Evolutionary conservation across 345 rosid genomes (phyloP).

Genomic region (Aegle marmelos): DNA sequence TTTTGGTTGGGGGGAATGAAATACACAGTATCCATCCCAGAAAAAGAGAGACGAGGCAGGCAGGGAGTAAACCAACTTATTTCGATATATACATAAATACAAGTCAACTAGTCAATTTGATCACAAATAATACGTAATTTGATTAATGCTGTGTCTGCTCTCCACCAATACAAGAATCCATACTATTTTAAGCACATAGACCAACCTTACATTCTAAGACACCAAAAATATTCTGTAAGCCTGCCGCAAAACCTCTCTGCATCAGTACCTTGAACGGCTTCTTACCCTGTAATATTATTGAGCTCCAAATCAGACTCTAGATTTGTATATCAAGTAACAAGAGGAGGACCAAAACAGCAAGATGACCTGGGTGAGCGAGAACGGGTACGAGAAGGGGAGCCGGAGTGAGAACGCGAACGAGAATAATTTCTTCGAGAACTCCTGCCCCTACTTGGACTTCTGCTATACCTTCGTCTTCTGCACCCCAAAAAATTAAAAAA

Average conservation of each 20-base stretch:
- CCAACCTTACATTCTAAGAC: not conserved
- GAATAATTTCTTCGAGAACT: slow-evolving; percentile 57
- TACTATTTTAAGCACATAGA: not conserved
- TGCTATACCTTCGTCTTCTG: slow-evolving; percentile 56
- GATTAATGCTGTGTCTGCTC: not conserved
- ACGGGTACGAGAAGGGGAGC: slow-evolving; percentile 34
- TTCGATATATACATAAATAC: too few relatives aligned
- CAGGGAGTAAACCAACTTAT: too few relatives aligned
- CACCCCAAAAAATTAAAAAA: not conserved
- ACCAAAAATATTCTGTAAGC: not conserved
- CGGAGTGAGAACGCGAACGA: slow-evolving; percentile 40
- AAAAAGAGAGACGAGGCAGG: too few relatives aligned
- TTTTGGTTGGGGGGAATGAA: too few relatives aligned
- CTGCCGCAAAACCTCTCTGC: not conserved
- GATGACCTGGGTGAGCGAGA: slow-evolving; percentile 66
- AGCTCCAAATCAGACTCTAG: slow-evolving; percentile 12
- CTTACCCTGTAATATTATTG: slow-evolving; percentile 48
- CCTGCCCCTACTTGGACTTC: slow-evolving; percentile 64
- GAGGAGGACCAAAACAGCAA: not conserved
- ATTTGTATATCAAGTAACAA: not conserved
- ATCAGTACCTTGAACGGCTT: slow-evolving; percentile 65
- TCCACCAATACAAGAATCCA: not conserved
- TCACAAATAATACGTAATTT: not conserved
- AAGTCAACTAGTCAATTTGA: not conserved
- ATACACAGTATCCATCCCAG: too few relatives aligned